Base-by-base conservation (phyloP, 2,329 filamentous ascomycete genomes). In the Trichoderma arundinaceum region DNA sequence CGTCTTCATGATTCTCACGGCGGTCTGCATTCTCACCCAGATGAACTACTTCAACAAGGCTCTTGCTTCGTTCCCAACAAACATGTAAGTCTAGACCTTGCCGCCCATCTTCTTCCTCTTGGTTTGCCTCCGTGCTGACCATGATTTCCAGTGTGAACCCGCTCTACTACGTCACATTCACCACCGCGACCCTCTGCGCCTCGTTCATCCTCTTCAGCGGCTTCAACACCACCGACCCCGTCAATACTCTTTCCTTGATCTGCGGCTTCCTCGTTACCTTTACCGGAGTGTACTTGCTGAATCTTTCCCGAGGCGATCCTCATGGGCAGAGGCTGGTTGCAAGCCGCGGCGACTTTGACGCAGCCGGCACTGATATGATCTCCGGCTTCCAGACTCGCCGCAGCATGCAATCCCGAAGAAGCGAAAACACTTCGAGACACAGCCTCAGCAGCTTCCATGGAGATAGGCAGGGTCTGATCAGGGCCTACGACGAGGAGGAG, bases 41-140 rank as follows among this genome's bases (percentile, higher is more conserved):
- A 98, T 99, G 95, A 99, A 99, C 79, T 99, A 99, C 79, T 97
- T 99, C 80, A 99, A 99, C 84, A 99, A 99, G 80, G 95, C 95
- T 7, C 82, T 99, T 67, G 96, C 92, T 78, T 93, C 96, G 74
- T 99, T 98, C 80, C 94, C 92, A 35, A 97, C 95, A 38, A 97
- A 96, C 72, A 96, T 99, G 94, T 97, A 85, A 77, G 91, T 82
- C 28, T 51, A 10, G 17, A 35, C 39, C 4, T 61, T 9, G 13
- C 22, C 22, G 5, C 7, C 39, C 33, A 15, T 19, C 19, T 7
- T 62, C 4, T 17, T n/a, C 3, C 59, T 3, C 4, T n/a, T 5
- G 12, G 1, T 2, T 8, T 13, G 19, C 19, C 9, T 58, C 5
- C 12, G 17, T 51, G 35, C 70, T 71, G 49, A 73, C 66, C 19